Evolutionary conservation across 306 rosid genomes (phyloP).

Genomic region (Glycine latifolia): DNA sequence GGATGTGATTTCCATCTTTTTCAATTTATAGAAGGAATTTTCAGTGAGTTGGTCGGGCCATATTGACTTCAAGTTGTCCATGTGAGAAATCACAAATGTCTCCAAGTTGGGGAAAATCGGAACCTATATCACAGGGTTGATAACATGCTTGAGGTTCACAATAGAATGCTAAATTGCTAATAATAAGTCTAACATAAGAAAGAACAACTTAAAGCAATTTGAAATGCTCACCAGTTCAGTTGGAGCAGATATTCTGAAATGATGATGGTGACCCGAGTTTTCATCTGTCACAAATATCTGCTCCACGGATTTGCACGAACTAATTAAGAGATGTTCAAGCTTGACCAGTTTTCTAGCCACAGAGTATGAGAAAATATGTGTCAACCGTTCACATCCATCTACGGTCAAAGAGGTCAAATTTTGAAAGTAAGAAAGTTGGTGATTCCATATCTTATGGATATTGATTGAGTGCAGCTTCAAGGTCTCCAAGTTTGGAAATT

Average conservation of each 20-base stretch:
- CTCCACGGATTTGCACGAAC: slow-evolving; percentile 46
- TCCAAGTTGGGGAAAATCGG: slow-evolving; percentile 53
- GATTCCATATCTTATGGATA: slow-evolving; percentile 50
- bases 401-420: slow-evolving; percentile 45
- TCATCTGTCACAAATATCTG: slow-evolving; percentile 36
- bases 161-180: slow-evolving; percentile 2
- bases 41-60: slow-evolving; percentile 38
- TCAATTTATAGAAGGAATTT: slow-evolving; percentile 45
- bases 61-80: slow-evolving; percentile 51
- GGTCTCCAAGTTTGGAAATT: slow-evolving; percentile 50
- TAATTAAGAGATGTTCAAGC: slow-evolving; percentile 47
- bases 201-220: slow-evolving; percentile 24
- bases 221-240: slow-evolving; percentile 46
- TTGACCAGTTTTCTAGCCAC: slow-evolving; percentile 45
- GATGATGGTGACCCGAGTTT: neutral
- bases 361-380: slow-evolving; percentile 34
- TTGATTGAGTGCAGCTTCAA: slow-evolving; percentile 43
- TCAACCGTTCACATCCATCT: slow-evolving; percentile 49
- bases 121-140: slow-evolving; percentile 40
- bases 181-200: neutral
- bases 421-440: slow-evolving; percentile 41
- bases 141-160: slow-evolving; percentile 22
- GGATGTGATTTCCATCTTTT: slow-evolving; percentile 47
- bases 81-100: slow-evolving; percentile 47
- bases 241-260: neutral